Evolutionary conservation across 2,329 filamentous ascomycete species (phyloP).

Genomic region (Fonsecaea erecta): DNA sequence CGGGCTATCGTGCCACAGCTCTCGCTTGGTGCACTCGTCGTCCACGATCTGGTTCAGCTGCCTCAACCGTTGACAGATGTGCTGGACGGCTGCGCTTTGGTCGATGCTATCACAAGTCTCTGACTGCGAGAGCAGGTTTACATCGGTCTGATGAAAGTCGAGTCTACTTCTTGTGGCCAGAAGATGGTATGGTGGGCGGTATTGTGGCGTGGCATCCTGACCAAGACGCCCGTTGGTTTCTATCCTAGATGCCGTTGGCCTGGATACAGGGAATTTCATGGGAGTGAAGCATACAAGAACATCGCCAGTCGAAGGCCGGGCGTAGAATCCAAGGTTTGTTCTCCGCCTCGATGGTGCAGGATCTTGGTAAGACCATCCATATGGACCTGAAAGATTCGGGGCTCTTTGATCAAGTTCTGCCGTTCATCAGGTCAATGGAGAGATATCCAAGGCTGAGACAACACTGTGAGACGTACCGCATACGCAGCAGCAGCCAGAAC

Average conservation of each 20-base stretch:
- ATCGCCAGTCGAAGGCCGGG: constrained; percentile 2
- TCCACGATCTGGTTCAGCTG: constrained; percentile 13
- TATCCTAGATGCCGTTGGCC: not conserved
- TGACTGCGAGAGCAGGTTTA: not conserved
- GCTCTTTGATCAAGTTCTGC: constrained; percentile 11
- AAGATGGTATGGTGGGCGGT: constrained; percentile 10
- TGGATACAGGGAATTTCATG: not conserved
- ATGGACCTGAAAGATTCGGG: constrained; percentile 7
- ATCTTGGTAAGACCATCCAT: constrained; percentile 11
- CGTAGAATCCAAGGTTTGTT: constrained; percentile 5
- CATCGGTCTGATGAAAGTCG: not conserved
- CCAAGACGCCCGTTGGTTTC: constrained; percentile 6
- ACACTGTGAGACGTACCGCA: constrained; percentile 3
- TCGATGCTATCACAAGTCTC: not conserved
- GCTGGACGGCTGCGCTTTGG: not conserved
- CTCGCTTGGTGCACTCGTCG: not conserved
- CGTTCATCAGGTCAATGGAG: not conserved
- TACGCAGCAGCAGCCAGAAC: constrained; percentile 13
- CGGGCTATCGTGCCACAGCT: constrained; percentile 3
- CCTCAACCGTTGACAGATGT: constrained; percentile 6
- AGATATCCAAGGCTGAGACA: not conserved
- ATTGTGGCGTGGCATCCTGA: constrained; percentile 6
- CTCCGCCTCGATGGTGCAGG: constrained; percentile 9
- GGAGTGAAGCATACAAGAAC: constrained; percentile 6
- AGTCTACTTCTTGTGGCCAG: constrained; percentile 1